Base-by-base conservation (phyloP, 2,329 filamentous ascomycete species). In the Exophiala sp. region DNA sequence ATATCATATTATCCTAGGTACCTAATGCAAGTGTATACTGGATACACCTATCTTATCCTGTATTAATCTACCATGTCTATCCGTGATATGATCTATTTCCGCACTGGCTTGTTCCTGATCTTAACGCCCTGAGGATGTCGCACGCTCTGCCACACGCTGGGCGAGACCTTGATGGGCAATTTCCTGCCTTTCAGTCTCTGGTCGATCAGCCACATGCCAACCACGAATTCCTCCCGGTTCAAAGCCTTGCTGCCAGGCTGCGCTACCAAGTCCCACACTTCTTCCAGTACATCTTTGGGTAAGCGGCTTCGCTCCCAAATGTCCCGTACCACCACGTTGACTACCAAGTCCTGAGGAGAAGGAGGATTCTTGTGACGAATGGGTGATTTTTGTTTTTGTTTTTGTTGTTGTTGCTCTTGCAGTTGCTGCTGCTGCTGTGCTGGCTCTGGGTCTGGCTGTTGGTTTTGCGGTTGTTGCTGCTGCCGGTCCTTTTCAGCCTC, bases 141-240 rank as follows among this genome's bases (percentile, higher is more conserved):
- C 11, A 73, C 70, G 48, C 71, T 74, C 29, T 65, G 65, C 73
- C 73, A 75, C 9, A 75, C 67, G 53, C 70, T 74, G 22, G 70
- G 65, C 8, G 70, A 68, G 3, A 75, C 70, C 45, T 65, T 68
- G 8, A 62, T 58, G 1, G 73, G 73, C 32, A 74, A 61, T 55
- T 74, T 75, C 38, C 69, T 67, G 3, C 73, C 73, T 55, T 69
- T 71, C 38, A 75, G 55, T 51, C 66, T 64, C 59, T 74, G 70
- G 58, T 75, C 73, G 46, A 75, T 73, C 48, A 75, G 60, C 72
- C 72, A 75, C 63, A 74, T 67, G 19, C 73, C 73, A 34, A 75
- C 71, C 42, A 75, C 70, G 47, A 75, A 75, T 60, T 74, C 71
- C 43, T 73, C 71, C 47, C 66, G 62, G 14, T 63, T 65, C 22